Base-by-base conservation (phyloP, 2,329 filamentous ascomycete genomes). In the Basipetospora sp. region DNA sequence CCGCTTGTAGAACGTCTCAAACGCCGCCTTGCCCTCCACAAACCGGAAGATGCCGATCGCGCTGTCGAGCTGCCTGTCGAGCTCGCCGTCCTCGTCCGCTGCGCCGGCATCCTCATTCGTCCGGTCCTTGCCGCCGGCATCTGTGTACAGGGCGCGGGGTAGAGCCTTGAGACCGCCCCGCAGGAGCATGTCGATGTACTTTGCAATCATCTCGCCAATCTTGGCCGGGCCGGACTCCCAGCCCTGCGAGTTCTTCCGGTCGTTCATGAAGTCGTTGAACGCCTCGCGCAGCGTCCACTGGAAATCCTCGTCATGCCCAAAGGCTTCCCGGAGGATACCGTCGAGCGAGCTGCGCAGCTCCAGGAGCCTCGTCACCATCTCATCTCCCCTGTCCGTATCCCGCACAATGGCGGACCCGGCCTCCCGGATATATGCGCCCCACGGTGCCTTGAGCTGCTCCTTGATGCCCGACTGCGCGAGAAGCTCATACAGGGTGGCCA, bases 1-100 rank as follows among this genome's bases (percentile, higher is more conserved):
- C 51, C 90, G 93, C 65, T 98, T 98, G 70, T 99, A 99, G 54
- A 98, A 98, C 1, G 90, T 88, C 55, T 98, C 90, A 45, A 99
- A 98, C 0, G 94, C 83, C 39, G 92, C 88, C 56, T 98, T 98
- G 46, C 90, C 90, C 52, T 96, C 80, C 25, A 99, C 84, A 55
- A 96, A 96, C 4, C 92, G 76, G 69, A 98, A 98, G 4, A 99
- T 66, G 55, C 96, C 88, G 3, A 99, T 65, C 0, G 84, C 87
- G 52, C 92, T 82, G 48, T 98, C 87, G 9, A 99, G 68, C 53
- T 96, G 90, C 27, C 80, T 75, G 50, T 94, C 86, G 41, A 99
- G 72, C 55, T 94, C 86, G 1, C 80, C 78, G 53, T 96, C 88
- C 53, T 98, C 88, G 48, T 94, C 88, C 22, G 77, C 77, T 3